A percentile compares a stretch with the other conserved stretches of the same genome.
phyloP scores from a whole-genome alignment of 257 asterid genomes.

The Agastache rugosa region DNA sequence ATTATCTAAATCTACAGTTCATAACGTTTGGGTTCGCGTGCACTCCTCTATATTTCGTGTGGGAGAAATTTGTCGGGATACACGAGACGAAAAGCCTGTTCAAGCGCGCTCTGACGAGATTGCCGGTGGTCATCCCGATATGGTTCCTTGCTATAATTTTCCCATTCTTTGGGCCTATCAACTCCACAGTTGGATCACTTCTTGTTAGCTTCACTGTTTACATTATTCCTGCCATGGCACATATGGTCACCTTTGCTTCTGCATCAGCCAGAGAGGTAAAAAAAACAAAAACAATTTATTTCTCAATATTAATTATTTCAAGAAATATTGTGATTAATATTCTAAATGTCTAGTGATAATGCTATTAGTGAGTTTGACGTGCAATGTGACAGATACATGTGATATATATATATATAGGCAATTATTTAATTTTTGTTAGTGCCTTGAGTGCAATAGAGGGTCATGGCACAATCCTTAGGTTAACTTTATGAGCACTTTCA shows the following conservation, averaged over 20 bases:
- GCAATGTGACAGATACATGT: conserved; percentile 13
- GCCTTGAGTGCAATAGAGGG: conserved; percentile 29
- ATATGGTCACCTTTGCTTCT: conserved; percentile 86
- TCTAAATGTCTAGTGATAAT: neutral
- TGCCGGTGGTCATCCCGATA: conserved; percentile 81
- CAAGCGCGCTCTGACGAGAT: conserved; percentile 70
- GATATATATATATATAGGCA: neutral
- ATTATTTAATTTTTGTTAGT: conserved; percentile 28
- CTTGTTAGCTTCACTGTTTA: conserved; percentile 92
- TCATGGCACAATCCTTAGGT: conserved; percentile 23
- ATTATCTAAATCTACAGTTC: conserved; percentile 48
- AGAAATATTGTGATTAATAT: neutral
- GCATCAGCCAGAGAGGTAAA: conserved; percentile 79
- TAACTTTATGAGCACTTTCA: conserved; percentile 27
- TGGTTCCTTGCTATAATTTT: conserved; percentile 85
- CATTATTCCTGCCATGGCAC: conserved; percentile 88
- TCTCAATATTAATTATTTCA: neutral
- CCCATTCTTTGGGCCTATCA: conserved; percentile 87
- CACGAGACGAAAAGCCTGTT: conserved; percentile 77
- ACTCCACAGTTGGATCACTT: conserved; percentile 85
- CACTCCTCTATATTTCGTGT: conserved; percentile 81
- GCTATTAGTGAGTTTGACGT: neutral
- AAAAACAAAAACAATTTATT: neutral
- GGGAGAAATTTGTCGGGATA: conserved; percentile 83
- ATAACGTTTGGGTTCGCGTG: conserved; percentile 91